Percentiles rank a stretch among this genome's conserved stretches.
These are phyloP conservation scores for Trichopus zeylanicus DNA, from an alignment of 116 monocot species.

Conservation along the genomic window DNA sequence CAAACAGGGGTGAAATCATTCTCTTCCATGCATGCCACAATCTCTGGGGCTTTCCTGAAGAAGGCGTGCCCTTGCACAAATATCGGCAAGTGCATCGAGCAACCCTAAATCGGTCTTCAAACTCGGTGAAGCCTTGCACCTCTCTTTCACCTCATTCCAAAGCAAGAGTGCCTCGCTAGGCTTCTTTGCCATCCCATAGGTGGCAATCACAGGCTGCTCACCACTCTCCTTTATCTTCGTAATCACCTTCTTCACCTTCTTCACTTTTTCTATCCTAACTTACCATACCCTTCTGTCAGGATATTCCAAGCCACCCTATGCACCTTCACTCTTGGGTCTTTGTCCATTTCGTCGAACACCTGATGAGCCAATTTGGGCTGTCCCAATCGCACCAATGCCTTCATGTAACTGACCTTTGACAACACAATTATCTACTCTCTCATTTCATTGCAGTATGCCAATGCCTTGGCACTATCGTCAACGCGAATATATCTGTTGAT, in stretches of 20 bases:
- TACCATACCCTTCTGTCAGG: constrained; percentile 76
- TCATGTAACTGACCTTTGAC: constrained; percentile 95
- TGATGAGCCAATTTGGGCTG: constrained; percentile 76
- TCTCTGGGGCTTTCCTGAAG: constrained; percentile 88
- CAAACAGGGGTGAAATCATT: constrained; percentile 86
- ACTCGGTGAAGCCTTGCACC: constrained; percentile 36
- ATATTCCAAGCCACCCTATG: constrained; percentile 89
- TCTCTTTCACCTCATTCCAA: constrained; percentile 93
- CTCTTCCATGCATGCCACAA: constrained; percentile 99
- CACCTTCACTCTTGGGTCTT: constrained; percentile 62
- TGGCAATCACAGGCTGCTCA: constrained; percentile 62
- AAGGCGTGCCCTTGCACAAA: constrained; percentile 85
- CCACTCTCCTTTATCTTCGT: constrained; percentile 76
- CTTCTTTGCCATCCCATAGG: constrained; percentile 81
- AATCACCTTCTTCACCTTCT: constrained; percentile 56
- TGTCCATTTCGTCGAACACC: constrained; percentile 91
- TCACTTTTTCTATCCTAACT: constrained; percentile 55
- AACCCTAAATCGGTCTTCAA: constrained; percentile 68
- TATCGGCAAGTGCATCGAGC: constrained; percentile 72
- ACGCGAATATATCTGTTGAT: constrained; percentile 82
- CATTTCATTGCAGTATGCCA: constrained; percentile 93
- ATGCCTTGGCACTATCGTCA: constrained; percentile 71
- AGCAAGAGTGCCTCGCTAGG: constrained; percentile 85
- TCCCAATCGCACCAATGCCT: constrained; percentile 74
- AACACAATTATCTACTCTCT: constrained; percentile 67